Conservation (phyloP, 768 basidiomycete species). For the Sporobolomyces roseus region DNA sequence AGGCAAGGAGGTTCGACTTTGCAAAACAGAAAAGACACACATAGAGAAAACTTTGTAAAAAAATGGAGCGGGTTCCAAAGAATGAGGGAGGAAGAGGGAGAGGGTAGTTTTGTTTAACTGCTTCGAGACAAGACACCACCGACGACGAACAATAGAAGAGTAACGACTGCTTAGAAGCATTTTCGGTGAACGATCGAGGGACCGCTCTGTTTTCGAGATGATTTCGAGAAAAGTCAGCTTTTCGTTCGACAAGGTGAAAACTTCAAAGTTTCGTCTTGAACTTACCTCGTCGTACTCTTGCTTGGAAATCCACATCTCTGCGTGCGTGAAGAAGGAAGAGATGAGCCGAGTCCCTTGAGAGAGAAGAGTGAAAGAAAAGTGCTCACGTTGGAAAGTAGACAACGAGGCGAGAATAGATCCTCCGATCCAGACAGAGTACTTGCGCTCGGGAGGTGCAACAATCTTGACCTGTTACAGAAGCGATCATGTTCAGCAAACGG, state of each 20-base stretch:
- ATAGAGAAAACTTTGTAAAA: background rate
- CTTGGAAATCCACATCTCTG: constrained; percentile 75
- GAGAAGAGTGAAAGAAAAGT: constrained; percentile 45
- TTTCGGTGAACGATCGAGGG: constrained; percentile 50
- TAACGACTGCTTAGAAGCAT: no score
- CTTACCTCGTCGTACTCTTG: constrained; percentile 74
- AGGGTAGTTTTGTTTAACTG: constrained; percentile 8
- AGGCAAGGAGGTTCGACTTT: no score
- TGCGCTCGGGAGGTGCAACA: constrained; percentile 86
- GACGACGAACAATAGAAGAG: no score
- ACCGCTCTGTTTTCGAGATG: constrained; percentile 38
- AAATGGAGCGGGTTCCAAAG: no score
- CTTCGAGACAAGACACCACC: no score
- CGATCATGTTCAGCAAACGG: no score
- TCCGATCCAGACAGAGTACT: constrained; percentile 78
- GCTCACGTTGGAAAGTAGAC: constrained; percentile 95
- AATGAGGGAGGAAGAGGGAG: background rate
- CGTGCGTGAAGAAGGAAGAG: no score
- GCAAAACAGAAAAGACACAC: background rate
- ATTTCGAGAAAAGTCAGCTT: constrained; percentile 10
- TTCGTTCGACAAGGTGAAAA: background rate
- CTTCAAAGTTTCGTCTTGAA: background rate
- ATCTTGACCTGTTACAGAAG: constrained; percentile 65
- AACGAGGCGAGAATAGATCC: constrained; percentile 65
- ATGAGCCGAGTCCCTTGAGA: no score